Evolutionary conservation across 768 basidiomycete species (phyloP), one percentile per base, ranked within the genome.

Genomic region (Austroboletus eburneus): DNA sequence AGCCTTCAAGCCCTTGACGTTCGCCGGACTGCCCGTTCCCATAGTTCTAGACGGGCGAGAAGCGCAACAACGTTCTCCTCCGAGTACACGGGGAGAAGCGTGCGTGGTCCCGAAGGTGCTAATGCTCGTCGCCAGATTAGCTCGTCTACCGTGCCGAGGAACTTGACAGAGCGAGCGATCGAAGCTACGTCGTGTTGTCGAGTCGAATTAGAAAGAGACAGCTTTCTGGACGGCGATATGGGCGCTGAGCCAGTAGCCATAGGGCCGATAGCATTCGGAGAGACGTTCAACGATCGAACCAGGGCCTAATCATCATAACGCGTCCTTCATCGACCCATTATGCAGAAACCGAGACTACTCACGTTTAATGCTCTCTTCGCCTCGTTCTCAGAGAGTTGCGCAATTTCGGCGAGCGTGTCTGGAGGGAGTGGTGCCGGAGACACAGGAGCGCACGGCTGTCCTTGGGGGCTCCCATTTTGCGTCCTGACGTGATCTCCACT

Each of bases 11-110:
- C 27, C 24, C 47, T 58, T 8, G 60, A 39, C 4, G 54, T 35
- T 37, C 58, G 45, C n/a, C 64, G 52, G 13, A 67, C 50, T 13
- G 48, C 43, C 14, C 50, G 54, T 33, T 66, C 65, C 64, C 64
- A 67, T 12, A 67, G 43, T 20, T 50, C 51, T 29, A 65, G 55
- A 17, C 65, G 61, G 18, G 59, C 37, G 13, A 49, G 13, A n/a
- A 67, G 52, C 3, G 61, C 48, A 23, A 49, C 39, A 2, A 30
- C 21, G 14, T 67, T 67, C 14, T 55, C 66, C 34, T 53, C 62
- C 1, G 63, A 65, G 45, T 47, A 65, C 2, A 55, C 30, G 0
- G 55, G 55, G 1, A 49, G 39, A 5, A 56, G 35, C 20, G 47
- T 43, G 23, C 49, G 46, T 10, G 49, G 46, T 4, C 43, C 52